Base-by-base conservation (phyloP, 768 basidiomycete genomes). In the Naganishia randhawae region DNA sequence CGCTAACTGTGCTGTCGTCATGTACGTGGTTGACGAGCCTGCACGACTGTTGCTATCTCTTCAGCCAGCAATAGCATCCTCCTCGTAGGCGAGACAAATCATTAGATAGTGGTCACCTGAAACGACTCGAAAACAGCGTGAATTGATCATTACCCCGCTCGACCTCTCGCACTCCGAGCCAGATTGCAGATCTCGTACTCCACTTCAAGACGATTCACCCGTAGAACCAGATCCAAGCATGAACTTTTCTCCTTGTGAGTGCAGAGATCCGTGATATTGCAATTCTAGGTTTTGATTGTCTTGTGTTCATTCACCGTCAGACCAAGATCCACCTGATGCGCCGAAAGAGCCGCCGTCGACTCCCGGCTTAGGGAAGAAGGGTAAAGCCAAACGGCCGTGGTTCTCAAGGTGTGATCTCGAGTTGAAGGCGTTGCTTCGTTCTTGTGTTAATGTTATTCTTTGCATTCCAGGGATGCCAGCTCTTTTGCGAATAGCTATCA, bases 401-500 rank as follows among this genome's bases (percentile, higher is more conserved):
- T 86, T 87, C 66, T 83, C 85, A 19, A 67, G 78, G 77, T 78
- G 70, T 79, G 54, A 78, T 76, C 37, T n/a, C 7, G 17, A 33
- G 14, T 25, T 31, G 19, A 31, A n/a, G n/a, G 29, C 41, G 57
- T 22, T 33, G n/a, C 25, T 14, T 29, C 42, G 45, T 14, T 4
- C 16, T 37, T 17, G 4, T 22, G 3, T 17, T 29, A 25, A 22
- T 32, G 19, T 25, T 64, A n/a, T 19, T 33, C 22, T 37, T n/a
- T 37, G 50, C 3, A 27, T 51, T 42, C 16, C 53, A 77, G 77
- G 25, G 78, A 79, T 63, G 66, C 72, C 19, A 74, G 75, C 9
- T 75, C 74, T 0, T 78, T 73, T 64, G 77, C 80, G 57, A 76
- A 81, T 9, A 87, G 88, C 3, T 90, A 89, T 72, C 89, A 89